phyloP scores from a whole-genome alignment of 768 basidiomycete genomes.

The Terana coerulea region DNA sequence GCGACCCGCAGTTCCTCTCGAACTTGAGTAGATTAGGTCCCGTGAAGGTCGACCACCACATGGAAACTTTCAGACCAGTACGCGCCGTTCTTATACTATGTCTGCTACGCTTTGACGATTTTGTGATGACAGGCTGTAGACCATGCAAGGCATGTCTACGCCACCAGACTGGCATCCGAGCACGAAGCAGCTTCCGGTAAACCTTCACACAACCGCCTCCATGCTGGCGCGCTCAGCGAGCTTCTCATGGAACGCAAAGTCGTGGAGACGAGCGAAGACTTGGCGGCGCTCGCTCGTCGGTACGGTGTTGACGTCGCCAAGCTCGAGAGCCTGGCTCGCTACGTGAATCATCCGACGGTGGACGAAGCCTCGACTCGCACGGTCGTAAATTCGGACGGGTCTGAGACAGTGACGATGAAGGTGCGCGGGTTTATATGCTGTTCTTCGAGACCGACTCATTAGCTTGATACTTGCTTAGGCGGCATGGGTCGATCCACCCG shows the following conservation, averaged over 20 bases:
- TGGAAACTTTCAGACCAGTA: constrained; percentile 48
- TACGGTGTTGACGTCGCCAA: constrained; percentile 53
- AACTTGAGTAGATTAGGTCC: constrained; percentile 64
- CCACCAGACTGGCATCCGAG: constrained; percentile 54
- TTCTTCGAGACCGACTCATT: too few relatives aligned
- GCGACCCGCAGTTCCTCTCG: constrained; percentile 66
- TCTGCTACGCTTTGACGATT: not conserved
- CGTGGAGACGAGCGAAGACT: constrained; percentile 34
- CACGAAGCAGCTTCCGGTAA: constrained; percentile 41
- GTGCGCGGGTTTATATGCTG: constrained; percentile 39
- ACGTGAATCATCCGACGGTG: constrained; percentile 65
- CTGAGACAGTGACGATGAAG: constrained; percentile 47
- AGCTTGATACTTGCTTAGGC: too few relatives aligned
- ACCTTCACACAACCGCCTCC: constrained; percentile 48
- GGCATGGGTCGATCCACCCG: too few relatives aligned
- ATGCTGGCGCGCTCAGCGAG: constrained; percentile 47
- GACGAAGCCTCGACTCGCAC: constrained; percentile 41
- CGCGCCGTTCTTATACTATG: constrained; percentile 13
- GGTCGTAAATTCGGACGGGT: constrained; percentile 49
- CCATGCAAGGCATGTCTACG: constrained; percentile 43
- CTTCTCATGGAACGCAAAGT: constrained; percentile 65
- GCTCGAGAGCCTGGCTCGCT: constrained; percentile 48
- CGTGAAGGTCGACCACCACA: constrained; percentile 67
- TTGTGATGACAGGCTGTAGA: constrained; percentile 20
- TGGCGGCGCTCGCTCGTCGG: constrained; percentile 47